Percentiles rank a stretch among this genome's conserved stretches.
These are phyloP conservation scores for Talaromyces sp. DNA, from an alignment of 2,329 filamentous ascomycete genomes.

Conservation along the genomic window DNA sequence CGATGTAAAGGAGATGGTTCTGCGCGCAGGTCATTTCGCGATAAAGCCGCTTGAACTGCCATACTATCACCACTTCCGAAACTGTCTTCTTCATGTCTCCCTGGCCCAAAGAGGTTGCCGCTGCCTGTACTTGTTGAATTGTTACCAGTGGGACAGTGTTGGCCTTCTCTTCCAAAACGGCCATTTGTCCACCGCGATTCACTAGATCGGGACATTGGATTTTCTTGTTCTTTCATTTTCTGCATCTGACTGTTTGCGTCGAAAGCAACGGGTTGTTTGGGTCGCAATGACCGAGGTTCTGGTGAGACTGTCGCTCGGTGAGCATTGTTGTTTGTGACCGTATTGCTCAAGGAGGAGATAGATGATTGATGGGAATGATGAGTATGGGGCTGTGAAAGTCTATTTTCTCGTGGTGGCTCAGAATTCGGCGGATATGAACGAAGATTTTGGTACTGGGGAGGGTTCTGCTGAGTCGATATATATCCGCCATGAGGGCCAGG, in stretches of 20 bases:
- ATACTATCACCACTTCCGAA: slow-evolving; percentile 11
- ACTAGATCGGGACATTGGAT: not conserved
- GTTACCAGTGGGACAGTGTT: not conserved
- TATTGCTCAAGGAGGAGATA: not conserved
- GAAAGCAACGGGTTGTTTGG: not conserved
- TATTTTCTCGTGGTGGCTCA: not conserved
- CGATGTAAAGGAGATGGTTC: slow-evolving; percentile 7
- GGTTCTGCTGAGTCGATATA: not conserved
- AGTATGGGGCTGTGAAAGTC: not conserved
- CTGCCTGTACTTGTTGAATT: not conserved
- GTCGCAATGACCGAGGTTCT: not conserved
- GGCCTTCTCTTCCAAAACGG: not conserved
- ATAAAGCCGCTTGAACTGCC: slow-evolving; percentile 8
- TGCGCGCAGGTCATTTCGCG: slow-evolving; percentile 6
- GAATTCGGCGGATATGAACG: not conserved
- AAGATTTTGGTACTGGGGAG: slow-evolving; percentile 1
- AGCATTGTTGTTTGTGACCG: not conserved
- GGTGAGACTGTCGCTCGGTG: not conserved
- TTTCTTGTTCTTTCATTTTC: not conserved
- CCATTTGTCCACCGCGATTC: not conserved
- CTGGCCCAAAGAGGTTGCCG: not conserved
- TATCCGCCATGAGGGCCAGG: not conserved
- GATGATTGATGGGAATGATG: not conserved
- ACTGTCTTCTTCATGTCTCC: slow-evolving; percentile 9
- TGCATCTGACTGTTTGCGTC: not conserved